Base-by-base conservation (phyloP, 371 early-diverging fungal genomes). In the Capillidium rhysosporum region DNA sequence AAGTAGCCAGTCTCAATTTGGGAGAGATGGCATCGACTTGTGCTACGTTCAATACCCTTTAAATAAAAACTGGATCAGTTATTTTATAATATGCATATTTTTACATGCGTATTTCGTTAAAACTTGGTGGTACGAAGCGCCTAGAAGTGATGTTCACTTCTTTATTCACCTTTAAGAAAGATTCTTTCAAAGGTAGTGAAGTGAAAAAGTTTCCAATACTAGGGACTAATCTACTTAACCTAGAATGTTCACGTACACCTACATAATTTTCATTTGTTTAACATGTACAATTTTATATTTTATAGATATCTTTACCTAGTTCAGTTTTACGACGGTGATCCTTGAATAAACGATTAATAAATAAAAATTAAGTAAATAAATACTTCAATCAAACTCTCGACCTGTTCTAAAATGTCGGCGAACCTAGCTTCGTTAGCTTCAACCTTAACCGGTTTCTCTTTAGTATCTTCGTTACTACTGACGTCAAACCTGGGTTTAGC, bases 171-270 rank as follows among this genome's bases (percentile, higher is more conserved):
- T 56, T 56, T 49, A 73, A 58, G 64, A 86, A 87, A 14, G 80
- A 73, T 21, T 67, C 69, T 16, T 64, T 66, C 24, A 88, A 69
- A 14, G 86, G 85, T 49, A 88, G 71, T 0, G 70, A 65, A 7
- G 88, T 86, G 61, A 81, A 85, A 65, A 88, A 88, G 7, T 69
- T 70, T 31, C 84, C 83, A 40, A 84, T 69, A 29, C 73, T 68
- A 8, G 88, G 86, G 10, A 83, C 82, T 28, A 84, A 70, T 38
- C 73, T 68, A 30, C 71, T 69, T 38, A 85, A 70, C n/a, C 84
- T 65, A 40, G 84, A 83, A 54, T 82, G 73, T 45, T 76, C 71
- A 21, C 75, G 69, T 12, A 77, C 65, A 24, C 77, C 77, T 46
- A 56, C 54, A 8, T 39, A 29, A 31, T 9, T n/a, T n/a, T n/a